Base-by-base conservation (phyloP, 1,139 yeast species). In the Nakaseomyces sp. region DNA sequence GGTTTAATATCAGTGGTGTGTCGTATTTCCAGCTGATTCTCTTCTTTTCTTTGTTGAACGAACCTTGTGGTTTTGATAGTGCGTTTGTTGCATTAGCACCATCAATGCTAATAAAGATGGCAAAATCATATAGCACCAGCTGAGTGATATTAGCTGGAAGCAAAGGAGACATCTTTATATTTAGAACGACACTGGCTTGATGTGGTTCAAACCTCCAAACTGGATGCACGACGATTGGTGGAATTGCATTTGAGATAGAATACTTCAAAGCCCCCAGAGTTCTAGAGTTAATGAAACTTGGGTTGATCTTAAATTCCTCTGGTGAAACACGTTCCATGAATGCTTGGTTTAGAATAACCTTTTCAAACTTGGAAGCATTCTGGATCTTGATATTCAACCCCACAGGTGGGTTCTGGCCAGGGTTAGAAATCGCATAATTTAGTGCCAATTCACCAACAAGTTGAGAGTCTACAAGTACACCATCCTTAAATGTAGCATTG, bases 1-100 rank as follows among this genome's bases (percentile, higher is more conserved):
- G 52, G 6, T 56, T 59, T 22, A 82, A 55, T 0, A 49, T 49
- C 8, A 57, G 26, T 3, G 82, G 77, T 29, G 69, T 66, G 28
- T 66, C 64, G 57, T 76, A 79, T 59, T 84, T 76, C 96, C 96
- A 88, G 1, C 91, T 82, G 46, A 89, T 81, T 64, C 96, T 77
- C 55, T 79, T 83, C 58, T 78, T 80, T 40, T 86, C 96, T 59
- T 77, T 81, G 64, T 81, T 86, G 69, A 87, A 87, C 1, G 93
- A 76, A 42, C 96, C 97, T 46, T 84, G 80, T 3, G 97, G 97
- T 58, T 84, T 85, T 10, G 95, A 83, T 48, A 88, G 79, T 1
- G 96, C 96, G 20, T 87, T 74, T 1, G 73, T 67, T 3, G 82
- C 72, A 12, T 60, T 56, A 5, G 76, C 71, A 42, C 70, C 71